phyloP scores from a whole-genome alignment of 2,329 filamentous ascomycete species.

The Atkinsonella hypoxylon region DNA sequence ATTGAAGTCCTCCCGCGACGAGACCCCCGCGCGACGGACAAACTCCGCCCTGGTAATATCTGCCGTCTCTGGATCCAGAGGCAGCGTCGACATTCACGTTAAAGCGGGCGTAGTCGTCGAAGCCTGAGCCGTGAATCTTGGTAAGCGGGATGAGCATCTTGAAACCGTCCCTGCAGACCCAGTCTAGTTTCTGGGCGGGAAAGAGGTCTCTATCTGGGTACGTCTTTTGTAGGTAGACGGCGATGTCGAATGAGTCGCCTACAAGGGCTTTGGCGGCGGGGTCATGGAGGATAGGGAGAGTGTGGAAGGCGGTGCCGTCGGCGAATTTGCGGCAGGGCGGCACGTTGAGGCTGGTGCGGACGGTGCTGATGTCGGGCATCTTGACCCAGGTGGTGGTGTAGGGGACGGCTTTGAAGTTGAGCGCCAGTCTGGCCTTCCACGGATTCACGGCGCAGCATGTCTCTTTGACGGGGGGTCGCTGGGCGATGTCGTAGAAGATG shows the following conservation, averaged over 20 bases:
- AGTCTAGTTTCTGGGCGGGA: conserved; percentile 30
- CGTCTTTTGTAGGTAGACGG: conserved; percentile 41
- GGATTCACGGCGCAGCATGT: conserved; percentile 18
- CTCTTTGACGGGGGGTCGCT: conserved; percentile 16
- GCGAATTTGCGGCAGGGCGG: conserved; percentile 40
- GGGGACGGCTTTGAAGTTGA: conserved; percentile 28
- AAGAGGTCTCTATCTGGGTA: conserved; percentile 41
- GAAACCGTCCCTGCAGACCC: conserved; percentile 13
- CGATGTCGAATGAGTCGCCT: conserved; percentile 57
- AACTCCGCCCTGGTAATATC: conserved; percentile 35
- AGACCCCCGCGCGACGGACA: conserved; percentile 30
- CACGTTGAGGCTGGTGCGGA: conserved; percentile 33
- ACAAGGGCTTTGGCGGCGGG: conserved; percentile 25
- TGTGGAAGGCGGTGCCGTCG: conserved; percentile 47
- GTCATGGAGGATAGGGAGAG: conserved; percentile 45
- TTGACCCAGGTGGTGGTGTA: conserved; percentile 35
- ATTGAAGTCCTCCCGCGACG: conserved; percentile 31
- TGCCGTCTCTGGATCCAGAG: conserved; percentile 36
- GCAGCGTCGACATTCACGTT: conserved; percentile 44
- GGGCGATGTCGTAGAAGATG: conserved; percentile 31
- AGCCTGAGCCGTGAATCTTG: conserved; percentile 14
- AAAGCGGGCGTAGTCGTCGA: conserved; percentile 24
- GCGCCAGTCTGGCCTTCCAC: conserved; percentile 23
- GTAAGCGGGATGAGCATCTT: conserved; percentile 26
- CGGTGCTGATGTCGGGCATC: conserved; percentile 36